Base-by-base conservation (phyloP, 73 alveolate species). In the Loxodes magnus region DNA sequence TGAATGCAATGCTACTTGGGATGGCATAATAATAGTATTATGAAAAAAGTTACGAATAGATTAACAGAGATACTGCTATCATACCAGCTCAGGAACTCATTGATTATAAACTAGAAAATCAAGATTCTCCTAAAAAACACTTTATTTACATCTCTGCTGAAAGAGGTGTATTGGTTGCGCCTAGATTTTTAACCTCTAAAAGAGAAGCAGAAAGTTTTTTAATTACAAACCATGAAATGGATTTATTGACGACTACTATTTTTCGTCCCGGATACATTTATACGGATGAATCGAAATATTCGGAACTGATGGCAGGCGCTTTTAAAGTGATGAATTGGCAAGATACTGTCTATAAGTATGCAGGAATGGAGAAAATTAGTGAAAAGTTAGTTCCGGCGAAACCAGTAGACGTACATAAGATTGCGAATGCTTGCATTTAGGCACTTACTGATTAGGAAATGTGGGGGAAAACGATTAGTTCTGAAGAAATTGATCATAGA, bases 161-260 rank as follows among this genome's bases (percentile, higher is more conserved):
- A 24, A 46, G 59, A 46, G 59, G 59, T 21, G 27, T 46, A 23
- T 46, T 14, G 16, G 22, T 46, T 2, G 7, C 59, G n/a, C 59
- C 59, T 10, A 24, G 59, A 17, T 46, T 25, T 46, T 1, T 46
- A 1, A 9, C n/a, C 7, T 25, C 59, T 10, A 46, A 46, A 24
- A 17, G 59, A 22, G 36, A 46, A 46, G 59, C 27, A 12, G 59
- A 46, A 24, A 17, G 10, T 9, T 46, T 10, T 46, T 46, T 46
- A 2, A n/a, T 10, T 1, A 10, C 15, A 46, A 46, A 46, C 46
- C 7, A 23, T n/a, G n/a, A n/a, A n/a, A n/a, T n/a, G n/a, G 59
- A 46, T 9, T n/a, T 14, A 7, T 25, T 46, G 9, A 37, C 59
- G n/a, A 21, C 22, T 2, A 9, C 34, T 14, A 23, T 46, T 1